Conservation (phyloP, 129 eudicot species). For the Centrapalus pauciflorus region DNA sequence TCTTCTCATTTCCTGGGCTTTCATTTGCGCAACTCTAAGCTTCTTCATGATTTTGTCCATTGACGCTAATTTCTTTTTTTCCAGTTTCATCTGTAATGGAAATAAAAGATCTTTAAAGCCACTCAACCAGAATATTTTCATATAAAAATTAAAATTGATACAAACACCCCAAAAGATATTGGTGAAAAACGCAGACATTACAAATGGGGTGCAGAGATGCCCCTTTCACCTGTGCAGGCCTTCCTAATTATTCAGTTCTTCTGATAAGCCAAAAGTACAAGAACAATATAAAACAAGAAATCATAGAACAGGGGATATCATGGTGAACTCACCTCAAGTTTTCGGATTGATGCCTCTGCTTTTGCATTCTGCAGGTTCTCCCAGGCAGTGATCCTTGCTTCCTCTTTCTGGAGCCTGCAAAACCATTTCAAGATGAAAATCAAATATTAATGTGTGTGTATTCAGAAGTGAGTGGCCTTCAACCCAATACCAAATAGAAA, state of each 20-base stretch:
- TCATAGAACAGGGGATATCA: background rate
- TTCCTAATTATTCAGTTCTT: background rate
- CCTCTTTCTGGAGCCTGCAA: slow-evolving; percentile 69
- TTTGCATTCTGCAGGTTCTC: slow-evolving; percentile 94
- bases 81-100: slow-evolving; percentile 63
- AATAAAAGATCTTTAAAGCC: background rate
- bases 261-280: background rate
- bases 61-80: slow-evolving; percentile 70
- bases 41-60: slow-evolving; percentile 78
- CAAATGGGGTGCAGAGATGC: background rate
- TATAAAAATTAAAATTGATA: background rate
- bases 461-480: background rate
- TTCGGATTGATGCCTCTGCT: slow-evolving; percentile 79
- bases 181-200: background rate
- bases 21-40: slow-evolving; percentile 56
- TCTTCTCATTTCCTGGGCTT: slow-evolving; percentile 68
- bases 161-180: background rate
- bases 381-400: slow-evolving; percentile 87
- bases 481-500: background rate
- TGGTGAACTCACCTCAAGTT: slow-evolving; percentile 66
- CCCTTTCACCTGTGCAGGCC: background rate
- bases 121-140: background rate
- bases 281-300: background rate
- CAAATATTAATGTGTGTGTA: background rate
- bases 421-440: background rate